Conservation (phyloP, 1,139 yeast species). For the Hyphopichia fennica region DNA sequence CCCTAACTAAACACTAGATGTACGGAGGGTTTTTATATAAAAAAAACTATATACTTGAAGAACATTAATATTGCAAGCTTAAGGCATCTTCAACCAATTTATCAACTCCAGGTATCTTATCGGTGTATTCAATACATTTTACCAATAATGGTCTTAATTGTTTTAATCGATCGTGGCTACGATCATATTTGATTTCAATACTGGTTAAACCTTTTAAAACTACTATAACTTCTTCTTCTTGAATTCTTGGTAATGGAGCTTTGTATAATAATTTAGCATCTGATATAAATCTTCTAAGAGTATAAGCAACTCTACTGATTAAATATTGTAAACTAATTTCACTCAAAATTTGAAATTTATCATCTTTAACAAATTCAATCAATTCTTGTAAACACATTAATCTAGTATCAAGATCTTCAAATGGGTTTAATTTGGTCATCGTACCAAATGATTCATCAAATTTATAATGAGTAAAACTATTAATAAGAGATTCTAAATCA, state of each 20-base stretch:
- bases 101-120: slow-evolving; percentile 18
- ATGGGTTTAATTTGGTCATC: slow-evolving; percentile 25
- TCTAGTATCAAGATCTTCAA: slow-evolving; percentile 26
- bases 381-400: slow-evolving; percentile 33
- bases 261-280: slow-evolving; percentile 28
- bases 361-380: slow-evolving; percentile 21
- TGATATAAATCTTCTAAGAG: slow-evolving; percentile 36
- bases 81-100: not conserved
- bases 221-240: slow-evolving; percentile 30
- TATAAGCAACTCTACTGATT: slow-evolving; percentile 30
- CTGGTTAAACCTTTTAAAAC: slow-evolving; percentile 22
- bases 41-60: not conserved
- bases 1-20: too few species aligned
- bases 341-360: slow-evolving; percentile 15
- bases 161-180: slow-evolving; percentile 4
- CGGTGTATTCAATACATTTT: slow-evolving; percentile 24
- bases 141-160: slow-evolving; percentile 23
- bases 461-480: slow-evolving; percentile 22
- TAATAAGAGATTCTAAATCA: slow-evolving; percentile 2
- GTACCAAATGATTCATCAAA: slow-evolving; percentile 34
- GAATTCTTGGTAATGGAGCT: slow-evolving; percentile 38
- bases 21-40: not conserved
- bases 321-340: slow-evolving; percentile 22
- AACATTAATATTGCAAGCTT: not conserved
- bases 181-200: not conserved